phyloP scores from a whole-genome alignment of 345 rosid genomes.

The Chamaenerion angustifolium region DNA sequence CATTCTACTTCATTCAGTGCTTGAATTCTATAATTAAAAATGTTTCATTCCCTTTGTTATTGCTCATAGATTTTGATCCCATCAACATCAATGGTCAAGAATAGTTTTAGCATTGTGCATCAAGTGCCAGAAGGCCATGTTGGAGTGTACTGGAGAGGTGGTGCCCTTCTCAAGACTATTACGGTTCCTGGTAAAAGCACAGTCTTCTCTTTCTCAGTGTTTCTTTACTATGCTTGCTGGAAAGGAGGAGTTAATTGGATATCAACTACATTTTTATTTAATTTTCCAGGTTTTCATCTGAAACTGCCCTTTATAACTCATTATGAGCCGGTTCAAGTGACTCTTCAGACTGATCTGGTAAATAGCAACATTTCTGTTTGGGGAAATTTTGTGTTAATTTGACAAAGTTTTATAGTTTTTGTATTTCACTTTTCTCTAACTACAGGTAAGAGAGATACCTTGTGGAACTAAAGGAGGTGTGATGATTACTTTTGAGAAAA shows the following conservation, averaged over 20 bases:
- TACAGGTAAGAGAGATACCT: slow-evolving; percentile 80
- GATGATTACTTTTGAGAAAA: slow-evolving; percentile 87
- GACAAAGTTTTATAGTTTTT: slow-evolving; percentile 1
- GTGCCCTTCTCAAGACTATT: slow-evolving; percentile 56
- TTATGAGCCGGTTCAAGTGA: slow-evolving; percentile 87
- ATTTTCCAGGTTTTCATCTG: slow-evolving; percentile 52
- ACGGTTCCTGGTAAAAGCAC: slow-evolving; percentile 47
- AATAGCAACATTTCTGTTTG: slow-evolving; percentile 3
- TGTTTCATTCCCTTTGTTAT: background rate
- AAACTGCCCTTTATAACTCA: slow-evolving; percentile 76
- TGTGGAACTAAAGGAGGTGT: slow-evolving; percentile 97
- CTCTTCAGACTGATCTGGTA: slow-evolving; percentile 84
- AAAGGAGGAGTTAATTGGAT: background rate
- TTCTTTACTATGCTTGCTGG: slow-evolving; percentile 3
- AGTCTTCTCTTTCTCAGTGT: slow-evolving; percentile 1
- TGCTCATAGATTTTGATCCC: slow-evolving; percentile 36
- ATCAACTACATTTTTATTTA: background rate
- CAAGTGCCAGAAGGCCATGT: slow-evolving; percentile 96
- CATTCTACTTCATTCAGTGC: background rate
- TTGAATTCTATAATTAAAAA: background rate
- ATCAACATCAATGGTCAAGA: slow-evolving; percentile 15
- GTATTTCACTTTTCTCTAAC: slow-evolving; percentile 4
- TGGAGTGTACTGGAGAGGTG: slow-evolving; percentile 94
- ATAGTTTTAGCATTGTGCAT: slow-evolving; percentile 43
- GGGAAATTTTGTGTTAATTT: slow-evolving; percentile 6